Base-by-base conservation (phyloP, 768 basidiomycete genomes). In the Kwoniella mangroviensis region DNA sequence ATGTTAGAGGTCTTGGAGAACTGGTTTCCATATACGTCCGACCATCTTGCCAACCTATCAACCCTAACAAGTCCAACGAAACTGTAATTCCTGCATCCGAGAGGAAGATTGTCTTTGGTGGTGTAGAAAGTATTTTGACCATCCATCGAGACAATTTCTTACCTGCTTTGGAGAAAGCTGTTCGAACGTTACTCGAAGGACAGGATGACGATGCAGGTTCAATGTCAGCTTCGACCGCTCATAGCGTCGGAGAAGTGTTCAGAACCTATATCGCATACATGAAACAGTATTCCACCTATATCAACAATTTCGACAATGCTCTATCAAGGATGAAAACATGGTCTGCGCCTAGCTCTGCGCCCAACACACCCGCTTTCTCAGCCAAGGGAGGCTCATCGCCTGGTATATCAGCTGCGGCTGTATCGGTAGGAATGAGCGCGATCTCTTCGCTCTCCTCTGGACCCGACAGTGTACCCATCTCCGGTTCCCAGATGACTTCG, bases 211-310 rank as follows among this genome's bases (percentile, higher is more conserved):
- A 85, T 3, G 90, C 92, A 69, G 93, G 92, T 0, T 87, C 89
- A 67, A 78, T 92, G 45, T 93, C 94, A 0, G 82, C 90, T 63
- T 85, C 85, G 55, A 92, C 92, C 15, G 93, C 92, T 0, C 91
- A 88, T 69, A 87, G 88, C 15, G 90, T 99, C 45, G 95, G 92
- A 7, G 87, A 90, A 67, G 94, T 92, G 57, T 99, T 98, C 83
- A 85, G 93, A 65, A 92, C 91, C 63, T 94, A 99, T 83, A 92
- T 94, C 40, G 94, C 96, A 4, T 98, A 98, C 86, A 93, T 99
- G 92, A 92, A 87, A 85, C 98, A 98, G 91, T 99, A 99, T 82
- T 94, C 94, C 41, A 92, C 91, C 54, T 99, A 98, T 82, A 96
- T 96, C 86, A 98, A 98, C 84, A 95, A 96, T 83, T 98, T 98